Evolutionary conservation across 441 rosid genomes (phyloP).

Genomic region (Eruca vesicaria): DNA sequence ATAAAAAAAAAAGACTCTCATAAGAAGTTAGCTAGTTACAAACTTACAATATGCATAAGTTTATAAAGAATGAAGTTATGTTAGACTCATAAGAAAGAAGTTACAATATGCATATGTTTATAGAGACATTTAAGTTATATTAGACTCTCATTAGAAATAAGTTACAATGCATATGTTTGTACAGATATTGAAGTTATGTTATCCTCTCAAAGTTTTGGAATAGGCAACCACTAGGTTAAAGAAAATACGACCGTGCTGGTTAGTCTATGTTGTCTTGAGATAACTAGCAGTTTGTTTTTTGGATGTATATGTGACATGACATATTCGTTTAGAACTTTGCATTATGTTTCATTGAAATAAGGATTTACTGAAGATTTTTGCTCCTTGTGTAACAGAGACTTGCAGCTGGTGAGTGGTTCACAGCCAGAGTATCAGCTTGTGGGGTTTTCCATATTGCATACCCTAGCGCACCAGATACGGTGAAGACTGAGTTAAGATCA

Average conservation of each 20-base stretch:
- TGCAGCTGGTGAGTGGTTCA: constrained; percentile 93
- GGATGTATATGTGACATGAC: not conserved
- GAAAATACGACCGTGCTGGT: not conserved
- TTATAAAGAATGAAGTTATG: not conserved
- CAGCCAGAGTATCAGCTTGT: constrained; percentile 83
- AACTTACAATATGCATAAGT: not conserved
- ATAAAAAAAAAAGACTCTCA: too few species aligned
- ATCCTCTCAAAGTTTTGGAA: not conserved
- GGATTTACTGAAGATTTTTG: not conserved
- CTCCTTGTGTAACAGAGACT: constrained; percentile 47
- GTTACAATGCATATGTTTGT: not conserved
- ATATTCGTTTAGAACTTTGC: not conserved
- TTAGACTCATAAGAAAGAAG: too few species aligned
- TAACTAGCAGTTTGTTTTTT: not conserved
- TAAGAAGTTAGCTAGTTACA: too few species aligned
- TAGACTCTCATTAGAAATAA: not conserved
- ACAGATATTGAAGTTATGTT: not conserved
- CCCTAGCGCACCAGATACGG: constrained; percentile 67
- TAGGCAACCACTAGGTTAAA: not conserved
- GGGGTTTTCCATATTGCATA: constrained; percentile 84
- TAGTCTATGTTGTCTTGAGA: not conserved
- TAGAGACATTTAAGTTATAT: too few species aligned
- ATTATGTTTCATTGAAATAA: not conserved
- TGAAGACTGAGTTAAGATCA: constrained; percentile 62
- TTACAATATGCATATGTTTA: too few species aligned